Evolutionary conservation across 345 rosid genomes (phyloP), one percentile per base, ranked within the genome.

Genomic region (Aquilaria malaccensis): DNA sequence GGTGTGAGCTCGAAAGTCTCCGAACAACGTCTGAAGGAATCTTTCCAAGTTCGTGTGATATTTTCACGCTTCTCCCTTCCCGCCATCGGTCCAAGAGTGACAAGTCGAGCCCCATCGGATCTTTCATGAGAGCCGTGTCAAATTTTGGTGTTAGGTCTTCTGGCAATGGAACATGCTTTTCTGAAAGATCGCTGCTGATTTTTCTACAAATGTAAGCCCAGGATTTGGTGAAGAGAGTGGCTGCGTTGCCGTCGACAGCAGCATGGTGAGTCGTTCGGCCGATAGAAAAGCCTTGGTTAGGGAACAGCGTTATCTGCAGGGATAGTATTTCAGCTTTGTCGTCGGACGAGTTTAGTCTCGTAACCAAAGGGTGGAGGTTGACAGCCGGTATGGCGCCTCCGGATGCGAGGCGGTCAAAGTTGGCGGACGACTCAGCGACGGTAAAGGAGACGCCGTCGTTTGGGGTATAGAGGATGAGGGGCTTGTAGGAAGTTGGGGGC

Each of bases 91-190:
- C 22, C 2, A 76, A 52, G 56, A 68, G 37, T 47, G 64, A 10
- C 32, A 33, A 53, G n/a, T 76, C 78, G 13, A 74, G 56, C 12
- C 52, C 68, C 2, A 33, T 45, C 2, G 56, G 53, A 11, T 68
- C 69, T 56, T 67, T 63, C 41, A 81, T 48, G 14, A 55, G 2
- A 0, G 64, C 50, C 13, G 78, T 67, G 22, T 75, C 74, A 32
- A 68, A 77, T 14, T 29, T 56, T 0, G 80, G 77, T 10, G 45
- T 62, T 47, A 75, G 48, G 29, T 15, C 68, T 6, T 50, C 60
- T 15, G 72, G 61, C 0, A 77, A 46, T 22, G 15, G 15, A 15
- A 15, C 15, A 15, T 15, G 15, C 15, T 15, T 15, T 15, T 15
- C 15, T 11, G 10, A 0, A 54, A 51, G 29, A 7, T 13, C 2